Conservation (phyloP, 1,139 yeast species). For the Yamadazyma diospyri region DNA sequence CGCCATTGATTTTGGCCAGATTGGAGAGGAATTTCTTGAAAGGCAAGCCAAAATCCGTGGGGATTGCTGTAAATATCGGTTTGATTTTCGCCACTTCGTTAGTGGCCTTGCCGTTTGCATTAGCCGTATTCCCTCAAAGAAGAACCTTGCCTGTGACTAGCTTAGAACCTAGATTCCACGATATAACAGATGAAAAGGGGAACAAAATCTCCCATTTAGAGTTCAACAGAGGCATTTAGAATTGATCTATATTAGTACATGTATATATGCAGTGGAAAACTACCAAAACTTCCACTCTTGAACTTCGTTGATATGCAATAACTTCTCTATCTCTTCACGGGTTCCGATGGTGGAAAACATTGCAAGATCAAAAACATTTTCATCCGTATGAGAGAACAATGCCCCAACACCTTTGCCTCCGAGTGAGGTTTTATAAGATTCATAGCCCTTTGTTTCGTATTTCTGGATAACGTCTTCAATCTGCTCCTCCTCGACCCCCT, state of each 20-base stretch:
- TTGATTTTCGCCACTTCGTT: constrained; percentile 82
- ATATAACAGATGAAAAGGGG: constrained; percentile 62
- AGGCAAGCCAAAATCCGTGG: constrained; percentile 62
- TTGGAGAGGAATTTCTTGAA: constrained; percentile 68
- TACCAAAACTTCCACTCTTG: constrained; percentile 64
- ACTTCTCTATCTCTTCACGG: constrained; percentile 46
- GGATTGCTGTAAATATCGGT: constrained; percentile 73
- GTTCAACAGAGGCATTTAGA: constrained; percentile 88
- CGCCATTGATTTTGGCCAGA: constrained; percentile 77
- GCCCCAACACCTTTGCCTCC: constrained; percentile 90
- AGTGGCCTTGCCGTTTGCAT: constrained; percentile 86
- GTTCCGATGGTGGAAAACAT: constrained; percentile 33
- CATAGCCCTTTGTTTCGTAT: constrained; percentile 53
- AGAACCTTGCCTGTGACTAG: constrained; percentile 54
- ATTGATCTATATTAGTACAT: constrained; percentile 4
- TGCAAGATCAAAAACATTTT: constrained; percentile 27
- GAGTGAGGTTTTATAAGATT: constrained; percentile 74
- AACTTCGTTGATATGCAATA: constrained; percentile 39
- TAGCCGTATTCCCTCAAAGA: constrained; percentile 92
- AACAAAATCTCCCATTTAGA: constrained; percentile 57
- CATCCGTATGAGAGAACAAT: constrained; percentile 21
- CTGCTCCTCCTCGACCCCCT: constrained; percentile 31
- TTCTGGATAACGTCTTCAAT: constrained; percentile 35
- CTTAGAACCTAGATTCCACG: constrained; percentile 63
- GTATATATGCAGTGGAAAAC: constrained; percentile 3